Percentiles rank a stretch among this genome's conserved stretches.
phyloP scores from a whole-genome alignment of 108 stramenopile species.

The Licmophora abbreviata region DNA sequence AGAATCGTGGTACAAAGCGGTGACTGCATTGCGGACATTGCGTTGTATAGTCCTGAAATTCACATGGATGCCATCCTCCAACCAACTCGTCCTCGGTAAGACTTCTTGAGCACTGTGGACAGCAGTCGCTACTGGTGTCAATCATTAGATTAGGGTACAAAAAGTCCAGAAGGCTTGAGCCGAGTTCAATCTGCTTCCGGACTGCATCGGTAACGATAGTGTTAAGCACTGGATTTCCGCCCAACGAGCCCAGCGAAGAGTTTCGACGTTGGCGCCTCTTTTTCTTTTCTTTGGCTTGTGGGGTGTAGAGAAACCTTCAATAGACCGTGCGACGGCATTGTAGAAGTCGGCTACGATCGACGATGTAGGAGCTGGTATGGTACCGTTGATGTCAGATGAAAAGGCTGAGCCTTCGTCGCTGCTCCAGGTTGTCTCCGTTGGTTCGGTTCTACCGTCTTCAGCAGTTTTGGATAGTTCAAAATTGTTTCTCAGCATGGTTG shows the following conservation, averaged over 20 bases:
- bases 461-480: constrained; percentile 8
- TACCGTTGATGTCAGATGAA: not conserved
- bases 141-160: constrained; percentile 70
- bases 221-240: not conserved
- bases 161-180: constrained; percentile 67
- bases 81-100: constrained; percentile 54
- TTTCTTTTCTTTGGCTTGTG: constrained; percentile 3
- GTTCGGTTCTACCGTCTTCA: not conserved
- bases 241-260: no score
- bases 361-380: not conserved
- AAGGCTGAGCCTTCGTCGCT: not conserved
- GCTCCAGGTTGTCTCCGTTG: not conserved
- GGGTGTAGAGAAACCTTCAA: not conserved
- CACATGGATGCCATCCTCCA: constrained; percentile 62
- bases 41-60: constrained; percentile 61
- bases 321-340: not conserved
- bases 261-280: constrained; percentile 12
- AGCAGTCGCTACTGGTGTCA: constrained; percentile 56
- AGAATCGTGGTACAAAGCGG: constrained; percentile 74
- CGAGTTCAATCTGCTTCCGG: constrained; percentile 52
- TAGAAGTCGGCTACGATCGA: not conserved
- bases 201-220: constrained; percentile 26
- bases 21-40: constrained; percentile 64
- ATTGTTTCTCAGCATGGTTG: constrained; percentile 18
- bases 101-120: constrained; percentile 61